These are phyloP conservation scores for Pouteria campechiana DNA, from an alignment of 179 eudicot genomes.

Conservation along the genomic window DNA sequence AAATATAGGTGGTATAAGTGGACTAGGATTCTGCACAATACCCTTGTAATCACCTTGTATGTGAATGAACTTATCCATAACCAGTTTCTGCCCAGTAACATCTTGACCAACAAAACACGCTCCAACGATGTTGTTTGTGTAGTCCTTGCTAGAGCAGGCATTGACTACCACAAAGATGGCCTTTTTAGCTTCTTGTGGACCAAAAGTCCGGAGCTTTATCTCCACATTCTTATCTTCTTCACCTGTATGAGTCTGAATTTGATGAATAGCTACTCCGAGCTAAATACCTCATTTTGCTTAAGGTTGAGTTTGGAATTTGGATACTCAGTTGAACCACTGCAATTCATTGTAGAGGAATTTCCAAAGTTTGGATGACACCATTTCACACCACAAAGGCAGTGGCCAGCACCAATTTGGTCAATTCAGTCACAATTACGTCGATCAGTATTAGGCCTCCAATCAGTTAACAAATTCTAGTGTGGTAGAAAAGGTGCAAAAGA, in stretches of 20 bases:
- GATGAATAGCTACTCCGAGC: background rate
- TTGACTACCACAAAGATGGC: slow-evolving; percentile 80
- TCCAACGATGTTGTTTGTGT: slow-evolving; percentile 57
- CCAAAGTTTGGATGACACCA: too few species aligned
- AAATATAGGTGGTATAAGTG: slow-evolving; percentile 91
- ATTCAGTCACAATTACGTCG: too few species aligned
- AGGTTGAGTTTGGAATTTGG: too few species aligned
- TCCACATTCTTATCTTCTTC: slow-evolving; percentile 91
- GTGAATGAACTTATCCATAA: slow-evolving; percentile 85
- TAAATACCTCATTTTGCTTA: too few species aligned
- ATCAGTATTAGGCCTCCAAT: too few species aligned
- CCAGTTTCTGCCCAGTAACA: slow-evolving; percentile 71
- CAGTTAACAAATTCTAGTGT: too few species aligned
- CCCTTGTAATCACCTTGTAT: slow-evolving; percentile 93
- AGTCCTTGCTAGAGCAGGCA: slow-evolving; percentile 92
- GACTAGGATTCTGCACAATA: slow-evolving; percentile 84
- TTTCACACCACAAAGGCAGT: too few species aligned
- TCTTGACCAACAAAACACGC: slow-evolving; percentile 98
- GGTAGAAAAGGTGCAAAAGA: too few species aligned
- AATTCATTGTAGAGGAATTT: too few species aligned
- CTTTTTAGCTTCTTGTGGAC: slow-evolving; percentile 28
- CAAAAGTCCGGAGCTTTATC: slow-evolving; percentile 67
- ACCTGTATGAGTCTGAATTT: slow-evolving; percentile 41
- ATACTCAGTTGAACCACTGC: too few species aligned
- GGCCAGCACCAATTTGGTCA: too few species aligned